Evolutionary conservation across 805 yeast genomes (phyloP).

Genomic region (Pichia nakasei): DNA sequence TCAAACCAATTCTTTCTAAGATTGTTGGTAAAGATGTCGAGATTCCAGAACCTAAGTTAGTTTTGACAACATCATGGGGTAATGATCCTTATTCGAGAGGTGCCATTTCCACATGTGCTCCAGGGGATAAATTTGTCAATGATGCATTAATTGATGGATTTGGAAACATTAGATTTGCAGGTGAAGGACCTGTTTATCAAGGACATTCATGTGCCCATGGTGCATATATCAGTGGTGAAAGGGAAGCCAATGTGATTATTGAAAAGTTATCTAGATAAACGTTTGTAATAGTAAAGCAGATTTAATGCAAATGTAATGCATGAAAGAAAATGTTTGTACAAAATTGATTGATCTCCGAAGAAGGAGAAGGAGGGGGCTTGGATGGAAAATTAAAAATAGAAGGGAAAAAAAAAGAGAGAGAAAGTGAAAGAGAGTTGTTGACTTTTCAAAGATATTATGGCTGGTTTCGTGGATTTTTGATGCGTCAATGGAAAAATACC

Average conservation of each 20-base stretch:
- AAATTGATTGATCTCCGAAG: no score
- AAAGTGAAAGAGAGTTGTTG: no score
- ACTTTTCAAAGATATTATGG: no score
- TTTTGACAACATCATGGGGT: conserved; percentile 36
- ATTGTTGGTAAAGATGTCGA: conserved; percentile 15
- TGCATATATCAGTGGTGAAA: conserved; percentile 40
- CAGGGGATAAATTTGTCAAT: conserved; percentile 33
- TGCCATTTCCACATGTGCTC: conserved; percentile 35
- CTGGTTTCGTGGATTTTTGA: no score
- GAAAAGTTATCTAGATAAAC: neutral
- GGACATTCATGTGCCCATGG: conserved; percentile 52
- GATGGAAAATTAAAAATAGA: no score
- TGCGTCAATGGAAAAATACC: no score
- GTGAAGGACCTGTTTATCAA: conserved; percentile 43
- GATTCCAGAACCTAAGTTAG: conserved; percentile 21
- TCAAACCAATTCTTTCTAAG: conserved; percentile 33
- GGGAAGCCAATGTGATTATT: conserved; percentile 31
- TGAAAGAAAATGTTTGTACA: no score
- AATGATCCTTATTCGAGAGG: conserved; percentile 42
- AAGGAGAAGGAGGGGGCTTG: no score
- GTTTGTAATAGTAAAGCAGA: no score
- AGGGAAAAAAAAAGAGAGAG: no score
- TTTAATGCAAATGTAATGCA: no score
- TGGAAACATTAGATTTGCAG: conserved; percentile 40
- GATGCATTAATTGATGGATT: conserved; percentile 24